Conservation (phyloP, 805 yeast genomes). For the Candida qinlingensis region DNA sequence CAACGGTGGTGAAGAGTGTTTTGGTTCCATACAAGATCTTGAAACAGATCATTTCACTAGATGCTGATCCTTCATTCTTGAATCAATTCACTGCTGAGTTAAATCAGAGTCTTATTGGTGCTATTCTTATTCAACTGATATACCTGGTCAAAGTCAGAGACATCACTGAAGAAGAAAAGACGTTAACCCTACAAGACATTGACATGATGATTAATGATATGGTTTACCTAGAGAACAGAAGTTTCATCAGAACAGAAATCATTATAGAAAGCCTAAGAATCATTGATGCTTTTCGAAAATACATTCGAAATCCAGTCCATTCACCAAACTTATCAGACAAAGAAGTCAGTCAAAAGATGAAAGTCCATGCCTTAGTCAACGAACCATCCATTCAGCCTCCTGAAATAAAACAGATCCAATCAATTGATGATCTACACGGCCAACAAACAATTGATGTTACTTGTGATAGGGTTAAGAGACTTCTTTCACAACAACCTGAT, state of each 20-base stretch:
- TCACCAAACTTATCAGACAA: not conserved
- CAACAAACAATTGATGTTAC: not conserved
- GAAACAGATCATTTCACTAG: not conserved
- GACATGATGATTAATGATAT: slow-evolving; percentile 1
- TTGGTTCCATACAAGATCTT: not conserved
- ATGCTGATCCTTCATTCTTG: not conserved
- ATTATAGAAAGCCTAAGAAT: not conserved
- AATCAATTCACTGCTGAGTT: not conserved
- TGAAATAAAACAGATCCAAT: not conserved
- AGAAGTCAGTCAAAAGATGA: not conserved
- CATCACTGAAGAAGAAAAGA: not conserved
- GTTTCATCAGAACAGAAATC: not conserved
- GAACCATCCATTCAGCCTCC: not conserved
- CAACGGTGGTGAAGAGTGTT: not conserved
- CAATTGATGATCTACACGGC: not conserved
- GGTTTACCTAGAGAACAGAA: not conserved
- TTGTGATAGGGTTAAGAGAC: not conserved
- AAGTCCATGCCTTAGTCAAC: not conserved
- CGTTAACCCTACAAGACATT: not conserved
- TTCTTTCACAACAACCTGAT: not conserved
- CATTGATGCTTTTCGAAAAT: not conserved
- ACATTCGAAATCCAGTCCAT: not conserved
- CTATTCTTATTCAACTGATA: not conserved
- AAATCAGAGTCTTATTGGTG: slow-evolving; percentile 2
- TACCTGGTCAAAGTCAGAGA: not conserved